Base-by-base conservation (phyloP, 768 basidiomycete genomes). In the Tylopilus balloui region DNA sequence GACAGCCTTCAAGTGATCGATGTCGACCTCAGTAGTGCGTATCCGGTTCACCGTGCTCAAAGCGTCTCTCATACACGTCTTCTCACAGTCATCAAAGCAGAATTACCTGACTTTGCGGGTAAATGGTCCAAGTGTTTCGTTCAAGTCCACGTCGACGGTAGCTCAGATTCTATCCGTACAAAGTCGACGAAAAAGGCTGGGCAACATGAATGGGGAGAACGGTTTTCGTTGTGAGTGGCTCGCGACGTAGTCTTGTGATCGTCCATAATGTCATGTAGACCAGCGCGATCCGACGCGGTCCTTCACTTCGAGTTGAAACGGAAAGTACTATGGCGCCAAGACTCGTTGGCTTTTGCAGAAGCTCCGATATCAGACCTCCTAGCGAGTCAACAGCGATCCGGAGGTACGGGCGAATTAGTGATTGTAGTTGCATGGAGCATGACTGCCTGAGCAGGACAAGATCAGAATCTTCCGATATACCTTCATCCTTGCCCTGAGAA, bases 221-320 rank as follows among this genome's bases (percentile, higher is more conserved):
- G 53, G 0, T 54, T 64, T 40, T 45, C 31, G 8, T 23, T 65
- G 63, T 65, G 39, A 50, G 63, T 46, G 4, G 2, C 25, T 17
- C 15, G 13, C 1, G 27, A 12, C 7, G 4, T 31, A 27, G 1
- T 13, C n/a, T 42, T 9, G 2, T 11, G 38, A 27, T 5, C 4
- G 6, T 21, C 34, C 25, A 4, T 12, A 4, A 4, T 29, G 2
- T 21, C 28, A 6, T 13, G 44, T 19, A 62, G 63, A 24, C 53
- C 56, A 1, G 56, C 54, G 3, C 52, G 36, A 31, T 45, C 50
- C 3, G 54, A 53, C 23, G 49, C 59, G 25, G 40, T 57, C 25
- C 48, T 63, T 34, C 63, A 51, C 10, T 65, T 65, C 6, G 63
- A 65, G 29, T 21, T 65, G 43, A 65, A 54, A 41, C 59, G 56